These are phyloP conservation scores for Tylopilus cervinicoccineus DNA, from an alignment of 768 basidiomycete genomes.

Conservation along the genomic window DNA sequence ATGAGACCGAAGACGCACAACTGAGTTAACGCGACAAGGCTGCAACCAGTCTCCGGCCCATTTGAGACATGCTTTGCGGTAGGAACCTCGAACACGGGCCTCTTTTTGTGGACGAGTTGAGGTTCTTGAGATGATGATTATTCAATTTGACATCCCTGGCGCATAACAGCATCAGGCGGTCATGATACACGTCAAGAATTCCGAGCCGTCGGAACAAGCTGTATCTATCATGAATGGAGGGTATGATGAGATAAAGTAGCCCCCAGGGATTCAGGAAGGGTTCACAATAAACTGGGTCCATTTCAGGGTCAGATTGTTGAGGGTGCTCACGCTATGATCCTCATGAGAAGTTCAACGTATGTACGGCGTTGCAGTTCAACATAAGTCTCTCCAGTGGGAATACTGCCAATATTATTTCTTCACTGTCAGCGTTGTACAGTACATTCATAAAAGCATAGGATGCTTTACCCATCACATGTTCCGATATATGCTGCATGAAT, in stretches of 20 bases:
- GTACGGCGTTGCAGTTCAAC: slow-evolving; percentile 81
- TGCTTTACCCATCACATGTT: no score
- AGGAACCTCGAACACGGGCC: slow-evolving; percentile 83
- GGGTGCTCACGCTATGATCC: slow-evolving; percentile 52
- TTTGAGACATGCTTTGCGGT: slow-evolving; percentile 28
- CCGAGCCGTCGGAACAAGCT: slow-evolving; percentile 73
- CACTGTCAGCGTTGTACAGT: no score
- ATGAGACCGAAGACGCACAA: slow-evolving; percentile 91
- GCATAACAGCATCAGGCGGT: neutral
- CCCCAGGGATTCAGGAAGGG: slow-evolving; percentile 81
- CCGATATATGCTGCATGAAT: no score
- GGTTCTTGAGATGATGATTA: slow-evolving; percentile 85
- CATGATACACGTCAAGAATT: slow-evolving; percentile 84
- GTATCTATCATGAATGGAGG: slow-evolving; percentile 91
- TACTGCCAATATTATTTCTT: slow-evolving; percentile 76
- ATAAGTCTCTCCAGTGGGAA: slow-evolving; percentile 62
- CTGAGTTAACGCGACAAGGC: slow-evolving; percentile 69
- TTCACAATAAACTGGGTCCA: slow-evolving; percentile 84
- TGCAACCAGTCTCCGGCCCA: slow-evolving; percentile 24
- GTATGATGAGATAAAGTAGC: slow-evolving; percentile 60
- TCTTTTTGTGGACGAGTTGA: slow-evolving; percentile 98
- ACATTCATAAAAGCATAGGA: no score
- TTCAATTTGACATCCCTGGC: slow-evolving; percentile 96
- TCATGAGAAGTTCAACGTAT: slow-evolving; percentile 73
- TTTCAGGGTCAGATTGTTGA: slow-evolving; percentile 67